Conservation (phyloP, 2,329 filamentous ascomycete species). For the Pseudocercospora pini-densiflorae region DNA sequence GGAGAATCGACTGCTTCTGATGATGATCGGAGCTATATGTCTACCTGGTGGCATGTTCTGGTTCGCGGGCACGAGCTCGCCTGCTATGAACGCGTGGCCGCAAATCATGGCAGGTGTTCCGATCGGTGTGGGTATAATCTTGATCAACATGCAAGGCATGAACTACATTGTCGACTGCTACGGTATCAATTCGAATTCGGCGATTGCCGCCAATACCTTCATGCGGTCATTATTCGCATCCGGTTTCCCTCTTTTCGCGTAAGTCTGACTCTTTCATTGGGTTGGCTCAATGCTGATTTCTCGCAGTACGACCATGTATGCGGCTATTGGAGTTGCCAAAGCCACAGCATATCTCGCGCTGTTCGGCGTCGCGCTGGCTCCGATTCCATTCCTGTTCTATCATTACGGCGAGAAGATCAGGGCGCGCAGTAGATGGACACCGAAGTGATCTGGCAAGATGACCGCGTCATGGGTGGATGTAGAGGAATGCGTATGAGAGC, state of each 20-base stretch:
- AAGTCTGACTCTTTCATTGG: neutral
- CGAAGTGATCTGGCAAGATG: neutral
- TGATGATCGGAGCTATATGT: constrained; percentile 42
- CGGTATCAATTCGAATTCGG: constrained; percentile 29
- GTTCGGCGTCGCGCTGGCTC: constrained; percentile 41
- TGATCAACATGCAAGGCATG: constrained; percentile 33
- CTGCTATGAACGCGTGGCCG: constrained; percentile 54
- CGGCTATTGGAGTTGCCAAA: constrained; percentile 45
- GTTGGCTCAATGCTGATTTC: neutral
- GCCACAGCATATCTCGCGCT: constrained; percentile 49
- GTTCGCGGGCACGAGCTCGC: constrained; percentile 44
- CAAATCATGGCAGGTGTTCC: constrained; percentile 41
- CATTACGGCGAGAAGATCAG: constrained; percentile 35
- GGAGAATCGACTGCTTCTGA: constrained; percentile 50
- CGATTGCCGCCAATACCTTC: constrained; percentile 26
- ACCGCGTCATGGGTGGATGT: too few relatives aligned
- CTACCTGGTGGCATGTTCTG: constrained; percentile 43
- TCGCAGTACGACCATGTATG: constrained; percentile 38
- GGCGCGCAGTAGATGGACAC: constrained; percentile 63
- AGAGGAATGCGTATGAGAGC: too few relatives aligned
- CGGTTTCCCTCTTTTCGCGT: constrained; percentile 39
- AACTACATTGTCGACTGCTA: constrained; percentile 66
- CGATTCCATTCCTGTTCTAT: constrained; percentile 44
- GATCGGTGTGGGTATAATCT: constrained; percentile 34
- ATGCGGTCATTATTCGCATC: constrained; percentile 32